A percentile compares a stretch with the other conserved stretches of the same genome.
Conservation (phyloP, 192 early-diverging fungal genomes). For the Mortierella alpina region DNA sequence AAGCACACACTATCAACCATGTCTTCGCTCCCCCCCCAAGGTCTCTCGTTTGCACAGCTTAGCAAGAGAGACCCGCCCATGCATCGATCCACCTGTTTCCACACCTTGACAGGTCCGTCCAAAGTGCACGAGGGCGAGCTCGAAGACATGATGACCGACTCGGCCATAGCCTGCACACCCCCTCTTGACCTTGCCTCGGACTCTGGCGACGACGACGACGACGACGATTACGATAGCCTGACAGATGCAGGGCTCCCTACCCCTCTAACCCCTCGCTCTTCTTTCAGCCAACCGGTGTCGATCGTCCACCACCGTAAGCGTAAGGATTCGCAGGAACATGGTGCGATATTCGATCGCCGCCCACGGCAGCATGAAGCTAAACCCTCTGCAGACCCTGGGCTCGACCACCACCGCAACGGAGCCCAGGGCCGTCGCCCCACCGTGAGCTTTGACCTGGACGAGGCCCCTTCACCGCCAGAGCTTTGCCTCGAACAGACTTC, state of each 20-base stretch:
- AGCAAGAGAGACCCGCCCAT: background rate
- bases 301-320: constrained; percentile 27
- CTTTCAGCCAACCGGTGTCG: constrained; percentile 11
- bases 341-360: constrained; percentile 10
- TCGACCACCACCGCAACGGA: constrained; percentile 13
- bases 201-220: constrained; percentile 15
- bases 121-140: background rate
- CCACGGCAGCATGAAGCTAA: constrained; percentile 11
- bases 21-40: background rate
- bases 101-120: background rate
- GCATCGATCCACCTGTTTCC: too few relatives aligned
- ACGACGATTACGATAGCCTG: too few relatives aligned
- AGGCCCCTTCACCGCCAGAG: constrained; percentile 3
- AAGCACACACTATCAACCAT: too few relatives aligned
- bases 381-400: background rate
- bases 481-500: background rate
- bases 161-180: constrained; percentile 7
- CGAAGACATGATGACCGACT: constrained; percentile 25
- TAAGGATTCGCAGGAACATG: constrained; percentile 31
- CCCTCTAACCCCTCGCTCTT: background rate
- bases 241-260: background rate
- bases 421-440: constrained; percentile 30
- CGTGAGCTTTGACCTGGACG: constrained; percentile 27
- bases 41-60: background rate
- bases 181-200: constrained; percentile 18